These are phyloP conservation scores for Cylindrotheca closterium DNA, from an alignment of 108 stramenopile genomes.

Conservation along the genomic window DNA sequence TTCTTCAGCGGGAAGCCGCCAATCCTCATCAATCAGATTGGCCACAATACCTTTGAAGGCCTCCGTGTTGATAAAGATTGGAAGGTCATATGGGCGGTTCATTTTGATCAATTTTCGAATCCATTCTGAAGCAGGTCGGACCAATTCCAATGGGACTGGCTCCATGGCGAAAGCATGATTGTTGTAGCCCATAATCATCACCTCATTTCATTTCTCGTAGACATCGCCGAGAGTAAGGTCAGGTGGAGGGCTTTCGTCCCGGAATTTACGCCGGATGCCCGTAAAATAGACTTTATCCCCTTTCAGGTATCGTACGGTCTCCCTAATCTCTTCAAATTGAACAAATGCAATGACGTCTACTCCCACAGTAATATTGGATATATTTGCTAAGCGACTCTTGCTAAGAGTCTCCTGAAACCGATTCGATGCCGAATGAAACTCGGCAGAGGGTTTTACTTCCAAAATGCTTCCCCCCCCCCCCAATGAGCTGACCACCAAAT, in stretches of 20 bases:
- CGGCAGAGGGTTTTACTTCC: slow-evolving; percentile 1
- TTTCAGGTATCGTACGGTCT: neutral
- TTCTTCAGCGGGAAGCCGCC: slow-evolving; percentile 29
- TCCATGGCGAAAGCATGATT: neutral
- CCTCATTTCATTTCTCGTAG: neutral
- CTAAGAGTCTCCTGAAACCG: neutral
- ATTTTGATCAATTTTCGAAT: slow-evolving; percentile 32
- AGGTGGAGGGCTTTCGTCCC: neutral
- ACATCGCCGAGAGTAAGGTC: neutral
- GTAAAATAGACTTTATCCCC: neutral
- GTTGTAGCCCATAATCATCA: neutral
- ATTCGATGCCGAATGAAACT: neutral
- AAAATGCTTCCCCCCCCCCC: neutral
- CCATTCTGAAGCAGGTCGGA: slow-evolving; percentile 50
- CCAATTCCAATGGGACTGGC: slow-evolving; percentile 27
- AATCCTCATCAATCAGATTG: slow-evolving; percentile 50
- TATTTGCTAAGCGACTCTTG: neutral
- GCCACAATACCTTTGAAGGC: slow-evolving; percentile 48
- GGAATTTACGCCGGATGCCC: neutral
- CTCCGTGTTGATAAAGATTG: slow-evolving; percentile 52
- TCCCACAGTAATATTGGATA: neutral
- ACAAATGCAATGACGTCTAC: slow-evolving; percentile 3
- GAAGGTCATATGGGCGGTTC: slow-evolving; percentile 52
- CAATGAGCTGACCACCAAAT: neutral
- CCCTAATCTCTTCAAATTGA: neutral